Base-by-base conservation (phyloP, 2,329 filamentous ascomycete genomes). In the Cryphonectria naterciae region DNA sequence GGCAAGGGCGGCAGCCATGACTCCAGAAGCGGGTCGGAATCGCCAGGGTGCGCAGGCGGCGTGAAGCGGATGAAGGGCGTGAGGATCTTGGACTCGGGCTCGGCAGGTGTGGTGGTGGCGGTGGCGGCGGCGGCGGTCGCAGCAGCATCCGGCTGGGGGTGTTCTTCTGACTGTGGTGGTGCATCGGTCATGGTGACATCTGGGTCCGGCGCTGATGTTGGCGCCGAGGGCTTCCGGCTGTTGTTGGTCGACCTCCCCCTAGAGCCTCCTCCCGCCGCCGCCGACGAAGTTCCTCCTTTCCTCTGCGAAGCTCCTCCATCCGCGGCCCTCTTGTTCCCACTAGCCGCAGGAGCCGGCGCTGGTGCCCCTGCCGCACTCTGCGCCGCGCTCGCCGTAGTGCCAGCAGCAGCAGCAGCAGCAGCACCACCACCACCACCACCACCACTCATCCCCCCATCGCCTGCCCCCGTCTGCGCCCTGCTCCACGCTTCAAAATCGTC, bases 401-500 rank as follows among this genome's bases (percentile, higher is more conserved):
- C 79, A 75, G 3, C 79, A 39, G 5, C 35, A 76, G 22, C 82
- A 74, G 32, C 37, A 15, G n/a, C 49, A 25, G 4, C 52, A n/a
- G 2, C 52, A n/a, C 19, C 52, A 25, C 22, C 52, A 56, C 11
- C 52, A 22, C 25, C 54, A 32, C 25, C 54, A 15, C 54, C 58
- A 61, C 6, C 35, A n/a, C 4, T 19, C 15, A 46, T 17, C 43
- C 46, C 46, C 46, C 61, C 61, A 1, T 43, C 70, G 62, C 65
- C 70, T 65, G 80, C 79, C 41, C 83, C 81, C n/a, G 83, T 81
- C 71, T 85, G 83, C 75, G 89, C 83, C 46, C 71, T 28, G 1
- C 41, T 67, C 71, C 68, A 73, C 11, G 93, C 93, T 75, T 92
- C 86, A 79, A 92, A 93, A 79, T 96, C 93, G 75, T 93, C 92